Evolutionary conservation across 495 filamentous ascomycete genomes (phyloP).

Genomic region (Massariosphaeria phaeospora): DNA sequence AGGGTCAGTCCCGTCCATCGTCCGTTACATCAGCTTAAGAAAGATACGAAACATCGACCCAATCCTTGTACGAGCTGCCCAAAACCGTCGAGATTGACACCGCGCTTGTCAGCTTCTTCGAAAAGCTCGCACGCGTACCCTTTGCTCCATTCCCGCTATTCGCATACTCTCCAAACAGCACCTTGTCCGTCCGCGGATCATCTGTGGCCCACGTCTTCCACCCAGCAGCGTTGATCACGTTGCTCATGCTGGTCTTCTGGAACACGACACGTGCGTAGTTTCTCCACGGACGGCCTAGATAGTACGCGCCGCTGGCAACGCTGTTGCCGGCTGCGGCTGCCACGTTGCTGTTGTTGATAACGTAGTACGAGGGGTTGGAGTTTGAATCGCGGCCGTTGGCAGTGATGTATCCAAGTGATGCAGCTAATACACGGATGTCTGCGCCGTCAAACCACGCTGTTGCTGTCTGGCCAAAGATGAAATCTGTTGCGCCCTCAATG

Average conservation of each 20-base stretch:
- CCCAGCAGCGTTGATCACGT: constrained; percentile 56
- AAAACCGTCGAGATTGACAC: constrained; percentile 49
- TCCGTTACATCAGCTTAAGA: constrained; percentile 5
- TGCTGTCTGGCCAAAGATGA: constrained; percentile 61
- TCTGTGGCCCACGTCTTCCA: constrained; percentile 56
- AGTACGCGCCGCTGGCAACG: constrained; percentile 51
- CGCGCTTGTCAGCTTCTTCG: constrained; percentile 44
- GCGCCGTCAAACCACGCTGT: constrained; percentile 58
- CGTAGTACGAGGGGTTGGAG: constrained; percentile 46
- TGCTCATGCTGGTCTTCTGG: constrained; percentile 52
- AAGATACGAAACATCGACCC: constrained; percentile 17
- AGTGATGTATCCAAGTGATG: constrained; percentile 44
- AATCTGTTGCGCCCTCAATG: constrained; percentile 60
- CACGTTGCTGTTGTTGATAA: constrained; percentile 56
- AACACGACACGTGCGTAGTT: constrained; percentile 58
- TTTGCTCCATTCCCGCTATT: constrained; percentile 55
- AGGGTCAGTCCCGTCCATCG: background rate
- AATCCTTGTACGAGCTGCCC: constrained; percentile 44
- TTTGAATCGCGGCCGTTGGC: constrained; percentile 55
- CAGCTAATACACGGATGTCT: constrained; percentile 52
- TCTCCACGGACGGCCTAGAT: constrained; percentile 63
- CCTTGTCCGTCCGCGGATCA: constrained; percentile 48
- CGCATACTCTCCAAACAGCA: constrained; percentile 55
- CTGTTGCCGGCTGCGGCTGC: constrained; percentile 44
- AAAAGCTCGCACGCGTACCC: constrained; percentile 56